These are phyloP conservation scores for Gaertneriomyces sp. DNA, from an alignment of 192 early-diverging fungal species.

Conservation along the genomic window DNA sequence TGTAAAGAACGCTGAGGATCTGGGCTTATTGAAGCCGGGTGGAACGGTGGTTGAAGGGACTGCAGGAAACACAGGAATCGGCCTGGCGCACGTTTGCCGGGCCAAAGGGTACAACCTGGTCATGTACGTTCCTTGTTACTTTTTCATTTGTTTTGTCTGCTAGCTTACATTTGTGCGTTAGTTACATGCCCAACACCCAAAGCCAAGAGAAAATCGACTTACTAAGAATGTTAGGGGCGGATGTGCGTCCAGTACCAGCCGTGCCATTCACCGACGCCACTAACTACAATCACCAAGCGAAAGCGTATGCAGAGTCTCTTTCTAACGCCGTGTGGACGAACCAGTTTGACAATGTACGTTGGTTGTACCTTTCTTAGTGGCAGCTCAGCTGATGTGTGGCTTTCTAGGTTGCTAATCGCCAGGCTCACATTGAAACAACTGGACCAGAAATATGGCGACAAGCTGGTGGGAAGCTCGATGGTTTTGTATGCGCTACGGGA, in stretches of 20 bases:
- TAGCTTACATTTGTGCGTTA: neutral
- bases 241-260: constrained; percentile 89
- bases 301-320: constrained; percentile 69
- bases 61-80: constrained; percentile 89
- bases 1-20: constrained; percentile 88
- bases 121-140: constrained; percentile 43
- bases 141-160: neutral
- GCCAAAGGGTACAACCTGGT: constrained; percentile 93
- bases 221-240: constrained; percentile 87
- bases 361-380: neutral
- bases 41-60: constrained; percentile 77
- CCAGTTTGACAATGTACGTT: constrained; percentile 83
- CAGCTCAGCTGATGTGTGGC: neutral
- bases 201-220: constrained; percentile 92
- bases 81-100: constrained; percentile 88
- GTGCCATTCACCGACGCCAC: constrained; percentile 86
- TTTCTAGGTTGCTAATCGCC: constrained; percentile 69
- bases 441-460: constrained; percentile 94
- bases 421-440: constrained; percentile 91
- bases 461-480: constrained; percentile 71
- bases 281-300: constrained; percentile 95
- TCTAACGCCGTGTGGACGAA: constrained; percentile 93
- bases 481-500: constrained; percentile 88
- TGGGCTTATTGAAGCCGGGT: constrained; percentile 76
- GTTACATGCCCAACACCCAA: constrained; percentile 96